Evolutionary conservation across 768 basidiomycete species (phyloP), one percentile per base, ranked within the genome.

Genomic region (Roridomyces roridus): DNA sequence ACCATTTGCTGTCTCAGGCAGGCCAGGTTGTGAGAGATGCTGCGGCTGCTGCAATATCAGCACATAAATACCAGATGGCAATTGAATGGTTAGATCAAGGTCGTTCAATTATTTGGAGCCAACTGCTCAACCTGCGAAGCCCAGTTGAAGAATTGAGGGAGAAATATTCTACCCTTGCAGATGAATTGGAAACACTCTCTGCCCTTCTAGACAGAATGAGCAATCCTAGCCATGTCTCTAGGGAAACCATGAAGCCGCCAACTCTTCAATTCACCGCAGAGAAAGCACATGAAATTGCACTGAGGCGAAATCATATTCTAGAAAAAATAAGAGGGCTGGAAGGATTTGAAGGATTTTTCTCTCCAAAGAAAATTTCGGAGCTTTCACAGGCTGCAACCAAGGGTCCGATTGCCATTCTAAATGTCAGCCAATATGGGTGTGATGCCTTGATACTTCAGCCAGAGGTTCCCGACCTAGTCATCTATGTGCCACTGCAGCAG

Each of bases 331-430:
- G 53, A 48, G 15, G 37, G 44, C 8, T 67, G 26, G 61, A 60
- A 17, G 72, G 69, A 15, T 72, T 75, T 43, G 60, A 65, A 20
- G 52, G 65, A 6, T 76, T 77, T 52, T 59, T 76, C 26, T 51
- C 42, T n/a, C 68, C 69, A 1, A 35, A 49, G 9, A 60, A 65
- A 21, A 62, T 63, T 28, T 55, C 59, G 21, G 31, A 49, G n/a
- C 42, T 71, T 12, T 55, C 54, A 20, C 46, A 15, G 3, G 64
- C 65, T 20, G 66, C 72, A 2, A 42, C 51, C 0, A 65, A 55
- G 0, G 75, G 74, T 4, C 73, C 74, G 4, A 65, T 75, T 15
- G 70, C 76, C 18, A 55, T 80, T 17, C 61, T 44, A 10, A 44
- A 44, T 26, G 7, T 44, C 43, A 44, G 43, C 24, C 21, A 10